These are phyloP conservation scores for Setomelanomma holmii DNA, from an alignment of 2,329 filamentous ascomycete genomes.

Conservation along the genomic window DNA sequence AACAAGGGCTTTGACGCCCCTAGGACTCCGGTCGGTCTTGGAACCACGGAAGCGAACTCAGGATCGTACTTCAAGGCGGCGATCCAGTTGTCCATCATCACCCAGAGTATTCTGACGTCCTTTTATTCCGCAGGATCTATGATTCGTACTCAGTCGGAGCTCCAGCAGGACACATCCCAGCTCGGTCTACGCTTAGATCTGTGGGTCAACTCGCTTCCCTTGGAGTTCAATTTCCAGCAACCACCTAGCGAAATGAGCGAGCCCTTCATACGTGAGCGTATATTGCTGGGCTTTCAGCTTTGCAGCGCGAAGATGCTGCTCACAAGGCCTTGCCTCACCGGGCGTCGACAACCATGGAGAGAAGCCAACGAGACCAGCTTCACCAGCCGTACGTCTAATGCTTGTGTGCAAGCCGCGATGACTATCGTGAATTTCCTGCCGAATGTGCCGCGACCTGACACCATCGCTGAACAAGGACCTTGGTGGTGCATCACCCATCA, in stretches of 20 bases:
- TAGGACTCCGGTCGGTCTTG: conserved; percentile 5
- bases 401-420: conserved; percentile 49
- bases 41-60: conserved; percentile 18
- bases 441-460: conserved; percentile 35
- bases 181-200: conserved; percentile 42
- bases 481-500: conserved; percentile 53
- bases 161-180: conserved; percentile 44
- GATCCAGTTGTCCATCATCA: conserved; percentile 41
- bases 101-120: conserved; percentile 41
- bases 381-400: conserved; percentile 38
- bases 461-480: conserved; percentile 44
- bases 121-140: conserved; percentile 48
- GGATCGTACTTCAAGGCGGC: conserved; percentile 36
- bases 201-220: conserved; percentile 43
- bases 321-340: conserved; percentile 47
- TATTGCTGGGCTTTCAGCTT: conserved; percentile 43
- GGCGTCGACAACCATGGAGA: conserved; percentile 26
- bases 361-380: conserved; percentile 31
- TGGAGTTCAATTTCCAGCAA: conserved; percentile 37
- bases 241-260: conserved; percentile 1
- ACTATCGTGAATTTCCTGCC: conserved; percentile 45
- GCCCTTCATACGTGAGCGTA: conserved; percentile 31
- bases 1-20: conserved; percentile 5
- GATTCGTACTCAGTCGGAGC: conserved; percentile 38
- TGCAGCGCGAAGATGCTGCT: conserved; percentile 51